Percentiles rank a stretch among this genome's conserved stretches.
Evolutionary conservation across 805 yeast species (phyloP).

Genomic region (Candida saitoana): DNA sequence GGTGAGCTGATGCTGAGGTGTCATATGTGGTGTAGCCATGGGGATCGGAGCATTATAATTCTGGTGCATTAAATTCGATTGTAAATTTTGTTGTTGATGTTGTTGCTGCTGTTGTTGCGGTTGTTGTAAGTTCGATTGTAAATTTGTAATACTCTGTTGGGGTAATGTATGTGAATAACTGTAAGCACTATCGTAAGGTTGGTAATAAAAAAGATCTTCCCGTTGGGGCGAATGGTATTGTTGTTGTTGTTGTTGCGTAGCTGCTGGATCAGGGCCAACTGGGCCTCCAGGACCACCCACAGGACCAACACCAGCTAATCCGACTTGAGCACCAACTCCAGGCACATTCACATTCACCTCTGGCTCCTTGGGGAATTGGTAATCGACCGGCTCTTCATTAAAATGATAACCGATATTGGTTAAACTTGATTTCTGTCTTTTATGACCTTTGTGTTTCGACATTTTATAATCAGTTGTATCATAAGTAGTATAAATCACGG

Average conservation of each 20-base stretch:
- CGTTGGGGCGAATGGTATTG: slow-evolving; percentile 8
- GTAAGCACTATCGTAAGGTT: slow-evolving; percentile 1
- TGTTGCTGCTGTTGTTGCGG: not conserved
- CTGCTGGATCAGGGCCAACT: slow-evolving; percentile 3
- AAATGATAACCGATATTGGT: slow-evolving; percentile 29
- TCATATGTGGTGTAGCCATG: slow-evolving; percentile 1
- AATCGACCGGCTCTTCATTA: slow-evolving; percentile 7
- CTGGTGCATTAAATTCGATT: slow-evolving; percentile 4
- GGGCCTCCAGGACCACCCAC: not conserved
- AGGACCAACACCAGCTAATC: not conserved
- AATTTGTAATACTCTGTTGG: not conserved
- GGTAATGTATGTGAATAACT: slow-evolving; percentile 4
- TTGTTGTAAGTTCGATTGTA: not conserved
- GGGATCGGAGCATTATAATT: slow-evolving; percentile 5
- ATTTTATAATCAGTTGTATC: slow-evolving; percentile 7
- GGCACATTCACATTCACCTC: not conserved
- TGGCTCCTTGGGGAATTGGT: not conserved
- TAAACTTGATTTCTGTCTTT: slow-evolving; percentile 35
- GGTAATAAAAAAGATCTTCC: slow-evolving; percentile 4
- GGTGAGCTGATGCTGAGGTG: slow-evolving; percentile 1
- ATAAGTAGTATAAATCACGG: not conserved
- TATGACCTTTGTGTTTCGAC: slow-evolving; percentile 24
- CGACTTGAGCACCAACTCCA: too few relatives aligned
- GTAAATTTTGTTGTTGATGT: not conserved
- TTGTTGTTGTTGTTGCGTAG: slow-evolving; percentile 7